Base-by-base conservation (phyloP, 129 eudicot genomes). In the Centella asiatica region DNA sequence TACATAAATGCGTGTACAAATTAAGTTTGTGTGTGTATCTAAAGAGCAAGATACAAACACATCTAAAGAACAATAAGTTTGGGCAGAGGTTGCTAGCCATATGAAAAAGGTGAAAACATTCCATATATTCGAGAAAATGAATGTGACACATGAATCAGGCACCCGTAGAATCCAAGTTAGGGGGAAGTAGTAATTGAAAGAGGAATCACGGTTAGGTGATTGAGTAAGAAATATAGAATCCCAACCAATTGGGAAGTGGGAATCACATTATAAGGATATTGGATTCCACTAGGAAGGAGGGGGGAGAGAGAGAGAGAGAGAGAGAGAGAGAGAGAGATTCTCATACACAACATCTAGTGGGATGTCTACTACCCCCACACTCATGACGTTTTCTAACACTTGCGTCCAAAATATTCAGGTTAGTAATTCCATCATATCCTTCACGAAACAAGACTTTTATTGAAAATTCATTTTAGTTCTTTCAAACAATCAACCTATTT, bases 211-310 rank as follows among this genome's bases (percentile, higher is more conserved):
- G 6, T 3, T 19, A 22, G 45, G 20, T 58, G 22, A 34, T 58
- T 58, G 63, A 33, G 63, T 58, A 14, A 34, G 46, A 58, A 58
- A 58, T 22, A 22, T 11, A 34, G 63, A 58, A 58, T 34, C 46
- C 63, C 45, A 33, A 20, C 63, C 63, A 58, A 58, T 58, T 58
- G 63, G 63, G 63, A 58, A 58, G 63, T 58, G 63, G 63, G 46
- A 58, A 33, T 58, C 46, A 34, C 63, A n/a, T n/a, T n/a, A 58
- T 40, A 19, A 34, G 63, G 63, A 58, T 58, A 34, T 34, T 58
- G 63, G 31, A 58, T 58, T 58, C 63, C 47, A 57, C 1, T 34
- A 12, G 29, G 20, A n/a, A n/a, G n/a, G n/a, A n/a, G n/a, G n/a
- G n/a, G n/a, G n/a, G n/a, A n/a, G n/a, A n/a, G n/a, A n/a, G n/a